Conservation (phyloP, 371 early-diverging fungal genomes). For the Mortierella sp. region DNA sequence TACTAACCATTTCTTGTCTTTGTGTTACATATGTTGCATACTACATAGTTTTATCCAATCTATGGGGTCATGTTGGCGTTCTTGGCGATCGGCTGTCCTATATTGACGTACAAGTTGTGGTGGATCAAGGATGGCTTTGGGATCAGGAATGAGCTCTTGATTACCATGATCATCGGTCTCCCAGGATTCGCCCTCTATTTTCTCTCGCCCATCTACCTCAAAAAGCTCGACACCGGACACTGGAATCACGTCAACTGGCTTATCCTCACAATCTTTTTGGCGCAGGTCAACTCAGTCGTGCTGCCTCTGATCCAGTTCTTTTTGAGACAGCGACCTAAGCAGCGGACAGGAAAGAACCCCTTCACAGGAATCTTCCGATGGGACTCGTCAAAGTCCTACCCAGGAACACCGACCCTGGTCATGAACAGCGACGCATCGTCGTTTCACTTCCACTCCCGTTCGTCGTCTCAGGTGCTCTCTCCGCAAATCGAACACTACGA, state of each 20-base stretch:
- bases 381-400: conserved; percentile 33
- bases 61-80: conserved; percentile 46
- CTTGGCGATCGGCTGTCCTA: conserved; percentile 40
- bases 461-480: conserved; percentile 22
- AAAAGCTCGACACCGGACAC: conserved; percentile 41
- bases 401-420: conserved; percentile 23
- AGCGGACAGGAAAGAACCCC: not conserved
- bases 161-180: conserved; percentile 45
- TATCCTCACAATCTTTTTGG: conserved; percentile 32
- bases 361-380: conserved; percentile 44
- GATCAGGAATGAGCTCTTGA: conserved; percentile 51
- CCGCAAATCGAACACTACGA: conserved; percentile 14
- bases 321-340: conserved; percentile 39
- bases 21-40: not conserved
- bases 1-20: not conserved
- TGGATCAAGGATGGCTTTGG: conserved; percentile 58
- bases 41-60: conserved; percentile 46
- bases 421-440: conserved; percentile 37
- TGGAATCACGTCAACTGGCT: conserved; percentile 58
- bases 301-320: conserved; percentile 46
- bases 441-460: conserved; percentile 11
- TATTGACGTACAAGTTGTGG: conserved; percentile 42
- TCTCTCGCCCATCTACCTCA: conserved; percentile 45
- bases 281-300: conserved; percentile 45
- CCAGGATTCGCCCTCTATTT: conserved; percentile 54